These are phyloP conservation scores for Jamesozyma gamospora DNA, from an alignment of 805 yeast genomes.

Conservation along the genomic window DNA sequence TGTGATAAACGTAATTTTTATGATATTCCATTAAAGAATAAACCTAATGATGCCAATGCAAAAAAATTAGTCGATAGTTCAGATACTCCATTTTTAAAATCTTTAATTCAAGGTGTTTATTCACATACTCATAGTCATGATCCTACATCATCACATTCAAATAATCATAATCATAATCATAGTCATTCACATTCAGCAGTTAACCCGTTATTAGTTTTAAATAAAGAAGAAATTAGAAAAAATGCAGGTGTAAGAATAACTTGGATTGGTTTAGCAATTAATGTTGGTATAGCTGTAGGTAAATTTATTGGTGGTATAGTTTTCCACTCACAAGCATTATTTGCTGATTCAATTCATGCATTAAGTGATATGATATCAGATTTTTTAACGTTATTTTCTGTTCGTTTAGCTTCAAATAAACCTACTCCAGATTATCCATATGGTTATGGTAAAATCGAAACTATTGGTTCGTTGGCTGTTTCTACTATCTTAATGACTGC, in stretches of 20 bases:
- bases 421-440: slow-evolving; percentile 60
- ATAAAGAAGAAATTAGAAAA: slow-evolving; percentile 36
- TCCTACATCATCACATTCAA: not conserved
- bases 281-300: slow-evolving; percentile 72
- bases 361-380: slow-evolving; percentile 84
- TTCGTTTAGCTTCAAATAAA: slow-evolving; percentile 56
- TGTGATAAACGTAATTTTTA: no score
- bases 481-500: slow-evolving; percentile 75
- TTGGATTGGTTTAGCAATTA: slow-evolving; percentile 75
- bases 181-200: slow-evolving; percentile 17
- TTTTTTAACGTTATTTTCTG: slow-evolving; percentile 79
- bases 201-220: slow-evolving; percentile 28
- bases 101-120: slow-evolving; percentile 5
- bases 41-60: not conserved
- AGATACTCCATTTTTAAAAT: slow-evolving; percentile 1
- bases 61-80: not conserved
- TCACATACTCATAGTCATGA: slow-evolving; percentile 6
- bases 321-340: slow-evolving; percentile 86
- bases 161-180: slow-evolving; percentile 11
- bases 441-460: slow-evolving; percentile 89
- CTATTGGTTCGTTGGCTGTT: slow-evolving; percentile 83
- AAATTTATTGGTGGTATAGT: slow-evolving; percentile 81
- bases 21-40: not conserved
- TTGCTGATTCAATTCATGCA: slow-evolving; percentile 94
- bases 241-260: slow-evolving; percentile 89